Conservation (phyloP, 208 protist species). For the Leishmania martiniquensis region DNA sequence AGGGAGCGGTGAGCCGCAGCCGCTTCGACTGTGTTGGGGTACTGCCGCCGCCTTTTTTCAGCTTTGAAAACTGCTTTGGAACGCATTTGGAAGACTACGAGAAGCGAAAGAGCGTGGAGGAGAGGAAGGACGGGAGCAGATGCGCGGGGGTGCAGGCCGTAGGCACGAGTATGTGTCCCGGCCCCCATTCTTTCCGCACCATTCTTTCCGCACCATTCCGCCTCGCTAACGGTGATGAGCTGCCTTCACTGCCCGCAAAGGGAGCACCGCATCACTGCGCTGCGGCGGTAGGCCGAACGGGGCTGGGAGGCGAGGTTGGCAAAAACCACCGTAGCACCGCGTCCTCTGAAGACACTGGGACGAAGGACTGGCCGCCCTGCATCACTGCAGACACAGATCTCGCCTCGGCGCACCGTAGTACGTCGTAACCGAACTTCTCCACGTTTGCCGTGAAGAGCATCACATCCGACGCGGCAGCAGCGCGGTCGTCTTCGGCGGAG, state of each 20-base stretch:
- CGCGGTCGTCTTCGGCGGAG: constrained; percentile 32
- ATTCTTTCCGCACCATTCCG: no score
- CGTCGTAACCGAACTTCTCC: constrained; percentile 91
- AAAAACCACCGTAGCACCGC: constrained; percentile 83
- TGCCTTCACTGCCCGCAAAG: not conserved
- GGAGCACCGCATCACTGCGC: constrained; percentile 3
- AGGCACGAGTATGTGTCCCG: not conserved
- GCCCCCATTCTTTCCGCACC: not conserved
- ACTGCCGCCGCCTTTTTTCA: not conserved
- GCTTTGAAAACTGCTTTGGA: not conserved
- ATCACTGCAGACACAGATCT: constrained; percentile 41
- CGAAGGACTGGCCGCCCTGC: constrained; percentile 31
- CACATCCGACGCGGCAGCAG: constrained; percentile 62
- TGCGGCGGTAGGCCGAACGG: constrained; percentile 1
- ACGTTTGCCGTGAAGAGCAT: constrained; percentile 91
- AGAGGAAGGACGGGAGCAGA: not conserved
- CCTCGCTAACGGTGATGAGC: not conserved
- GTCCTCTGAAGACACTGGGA: constrained; percentile 51
- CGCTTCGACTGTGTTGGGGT: not conserved
- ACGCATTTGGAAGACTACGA: not conserved
- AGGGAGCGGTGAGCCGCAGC: not conserved
- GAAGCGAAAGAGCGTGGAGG: not conserved
- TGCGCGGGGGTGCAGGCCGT: not conserved
- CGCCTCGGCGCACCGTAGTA: constrained; percentile 66
- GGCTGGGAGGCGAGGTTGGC: not conserved